Evolutionary conservation across 78 protist species (phyloP).

Genomic region (Capsaspora owczarzaki): DNA sequence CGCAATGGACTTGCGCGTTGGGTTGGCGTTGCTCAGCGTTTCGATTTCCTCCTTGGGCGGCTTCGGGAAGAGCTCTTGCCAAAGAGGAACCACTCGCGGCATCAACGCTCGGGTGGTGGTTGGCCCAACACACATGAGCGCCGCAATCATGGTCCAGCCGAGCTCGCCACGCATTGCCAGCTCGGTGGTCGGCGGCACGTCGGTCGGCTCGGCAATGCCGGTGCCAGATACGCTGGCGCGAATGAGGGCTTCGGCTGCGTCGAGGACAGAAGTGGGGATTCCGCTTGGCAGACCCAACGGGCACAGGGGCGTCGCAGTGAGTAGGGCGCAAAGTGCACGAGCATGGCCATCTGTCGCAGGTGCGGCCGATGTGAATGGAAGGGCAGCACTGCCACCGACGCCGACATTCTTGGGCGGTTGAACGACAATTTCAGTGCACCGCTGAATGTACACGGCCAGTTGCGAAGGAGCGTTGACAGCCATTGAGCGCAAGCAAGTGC

Average conservation of each 20-base stretch:
- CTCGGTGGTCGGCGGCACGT: neutral
- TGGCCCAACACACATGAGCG: conserved; percentile 5
- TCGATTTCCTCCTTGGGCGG: neutral
- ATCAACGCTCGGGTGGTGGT: neutral
- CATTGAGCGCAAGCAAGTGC: neutral
- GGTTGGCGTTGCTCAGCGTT: no score
- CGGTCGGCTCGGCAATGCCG: no score
- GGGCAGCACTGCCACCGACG: neutral
- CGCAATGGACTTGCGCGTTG: neutral
- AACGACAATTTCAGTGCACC: neutral
- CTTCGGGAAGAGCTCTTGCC: neutral
- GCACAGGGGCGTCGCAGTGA: neutral
- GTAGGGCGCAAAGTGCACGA: neutral
- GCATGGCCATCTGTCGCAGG: neutral
- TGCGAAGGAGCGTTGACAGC: neutral
- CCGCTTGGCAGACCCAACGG: neutral
- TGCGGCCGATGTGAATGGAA: no score
- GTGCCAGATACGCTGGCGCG: no score
- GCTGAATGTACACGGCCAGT: neutral
- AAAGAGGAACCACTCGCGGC: neutral
- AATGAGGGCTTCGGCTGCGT: neutral
- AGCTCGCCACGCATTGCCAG: neutral
- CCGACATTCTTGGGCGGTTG: no score
- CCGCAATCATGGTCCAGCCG: neutral
- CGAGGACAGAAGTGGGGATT: neutral